Evolutionary conservation across 768 basidiomycete genomes (phyloP).

Genomic region (Clavulina sp.): DNA sequence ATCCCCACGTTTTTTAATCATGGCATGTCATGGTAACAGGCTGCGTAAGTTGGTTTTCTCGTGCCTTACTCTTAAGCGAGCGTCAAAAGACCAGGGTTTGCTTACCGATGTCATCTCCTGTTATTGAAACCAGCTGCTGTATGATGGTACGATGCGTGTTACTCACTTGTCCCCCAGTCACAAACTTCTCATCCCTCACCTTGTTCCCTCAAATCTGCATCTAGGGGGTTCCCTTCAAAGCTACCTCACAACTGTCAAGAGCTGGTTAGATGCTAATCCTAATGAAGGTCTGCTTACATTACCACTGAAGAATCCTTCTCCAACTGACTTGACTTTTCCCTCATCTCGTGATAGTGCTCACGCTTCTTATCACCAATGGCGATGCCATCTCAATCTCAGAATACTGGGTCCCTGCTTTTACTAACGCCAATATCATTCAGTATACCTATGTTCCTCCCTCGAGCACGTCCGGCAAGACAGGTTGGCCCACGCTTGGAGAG

Average conservation of each 20-base stretch:
- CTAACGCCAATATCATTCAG: conserved; percentile 49
- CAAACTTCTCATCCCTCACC: neutral
- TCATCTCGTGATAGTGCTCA: conserved; percentile 27
- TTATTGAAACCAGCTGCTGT: neutral
- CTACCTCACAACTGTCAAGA: conserved; percentile 33
- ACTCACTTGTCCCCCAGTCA: neutral
- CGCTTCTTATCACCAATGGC: conserved; percentile 79
- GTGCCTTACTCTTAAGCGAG: too few species aligned
- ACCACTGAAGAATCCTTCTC: neutral
- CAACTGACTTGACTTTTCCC: neutral
- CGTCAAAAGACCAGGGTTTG: too few species aligned
- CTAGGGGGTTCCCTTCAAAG: neutral
- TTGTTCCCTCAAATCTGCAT: neutral
- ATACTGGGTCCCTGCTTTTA: conserved; percentile 47
- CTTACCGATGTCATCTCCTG: too few species aligned
- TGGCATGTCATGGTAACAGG: too few species aligned
- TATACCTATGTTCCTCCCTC: conserved; percentile 54
- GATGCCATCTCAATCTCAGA: conserved; percentile 41
- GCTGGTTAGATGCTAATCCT: conserved; percentile 75
- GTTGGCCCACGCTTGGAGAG: conserved; percentile 71
- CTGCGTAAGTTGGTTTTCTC: too few species aligned
- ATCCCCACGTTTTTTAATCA: too few species aligned
- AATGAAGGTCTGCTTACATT: conserved; percentile 58
- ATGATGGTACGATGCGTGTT: neutral
- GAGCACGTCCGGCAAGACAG: conserved; percentile 34